Conservation (phyloP, 352 stramenopile species). For the Phytophthora citrophthora region DNA sequence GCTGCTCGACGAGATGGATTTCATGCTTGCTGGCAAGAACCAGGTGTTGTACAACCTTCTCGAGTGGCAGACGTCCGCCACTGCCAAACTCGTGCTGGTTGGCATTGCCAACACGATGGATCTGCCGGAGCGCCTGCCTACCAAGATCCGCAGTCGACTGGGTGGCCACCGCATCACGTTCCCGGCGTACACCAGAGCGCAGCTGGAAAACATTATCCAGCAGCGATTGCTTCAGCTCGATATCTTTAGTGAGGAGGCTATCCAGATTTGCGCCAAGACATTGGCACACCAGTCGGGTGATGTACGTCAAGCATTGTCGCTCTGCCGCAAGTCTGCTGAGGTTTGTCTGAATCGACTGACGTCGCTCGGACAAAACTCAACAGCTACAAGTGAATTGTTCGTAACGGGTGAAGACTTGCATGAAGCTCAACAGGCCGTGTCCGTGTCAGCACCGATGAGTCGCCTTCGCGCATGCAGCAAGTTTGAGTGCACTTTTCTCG, state of each 20-base stretch:
- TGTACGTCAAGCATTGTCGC: constrained; percentile 65
- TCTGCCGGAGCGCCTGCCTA: constrained; percentile 68
- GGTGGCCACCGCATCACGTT: constrained; percentile 76
- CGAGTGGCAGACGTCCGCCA: constrained; percentile 66
- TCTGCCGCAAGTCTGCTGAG: constrained; percentile 71
- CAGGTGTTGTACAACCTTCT: constrained; percentile 83
- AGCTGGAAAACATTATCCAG: constrained; percentile 73
- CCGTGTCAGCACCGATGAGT: constrained; percentile 58
- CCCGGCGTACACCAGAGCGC: constrained; percentile 60
- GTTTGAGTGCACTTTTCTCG: constrained; percentile 77
- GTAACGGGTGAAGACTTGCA: constrained; percentile 70
- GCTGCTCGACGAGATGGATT: constrained; percentile 82
- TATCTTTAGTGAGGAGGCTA: constrained; percentile 66
- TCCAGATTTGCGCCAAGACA: constrained; percentile 72
- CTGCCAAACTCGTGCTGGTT: constrained; percentile 71
- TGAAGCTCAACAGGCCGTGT: constrained; percentile 53
- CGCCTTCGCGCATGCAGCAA: constrained; percentile 66
- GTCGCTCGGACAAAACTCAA: neutral
- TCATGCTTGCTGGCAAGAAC: constrained; percentile 76
- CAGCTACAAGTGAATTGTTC: constrained; percentile 16
- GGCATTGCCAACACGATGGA: constrained; percentile 88
- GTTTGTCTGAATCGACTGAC: constrained; percentile 55
- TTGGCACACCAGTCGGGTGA: constrained; percentile 74
- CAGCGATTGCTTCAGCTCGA: constrained; percentile 60
- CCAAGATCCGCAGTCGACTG: constrained; percentile 74